Base-by-base conservation (phyloP, 768 basidiomycete species). In the Gymnopilus dilepis region DNA sequence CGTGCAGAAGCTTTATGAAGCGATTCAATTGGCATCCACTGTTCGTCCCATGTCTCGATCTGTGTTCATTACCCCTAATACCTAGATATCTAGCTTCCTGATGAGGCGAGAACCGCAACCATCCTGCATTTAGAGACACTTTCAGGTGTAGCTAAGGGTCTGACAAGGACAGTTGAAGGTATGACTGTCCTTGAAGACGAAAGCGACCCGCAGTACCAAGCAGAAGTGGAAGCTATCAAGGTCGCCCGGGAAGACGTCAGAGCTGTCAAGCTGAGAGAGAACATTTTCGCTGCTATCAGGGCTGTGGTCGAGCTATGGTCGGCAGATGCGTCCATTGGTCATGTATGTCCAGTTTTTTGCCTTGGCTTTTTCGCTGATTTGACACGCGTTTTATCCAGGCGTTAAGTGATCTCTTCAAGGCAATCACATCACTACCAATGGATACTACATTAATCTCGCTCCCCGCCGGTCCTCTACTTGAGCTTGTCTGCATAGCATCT, bases 111-210 rank as follows among this genome's bases (percentile, higher is more conserved):
- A 6, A 70, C 76, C 0, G 69, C 87, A 2, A 85, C 86, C 2
- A 85, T 93, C 21, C 81, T 88, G 13, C 89, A 95, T 60, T 81
- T 97, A 1, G 89, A 92, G 65, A 91, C 89, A 0, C 78, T 98
- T 13, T 84, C 93, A 0, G 96, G 94, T 9, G 86, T 95, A 26
- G 92, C 94, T 1, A 91, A 90, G 61, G 96, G 96, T 4, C 81
- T 98, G 6, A 94, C 96, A 0, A 85, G 90, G 13, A 85, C 85
- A 0, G 82, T 83, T 4, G 95, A 96, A 66, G 83, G 86, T 28
- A 71, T 90, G 47, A 77, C 60, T 83, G 40, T 87, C 30, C 78
- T 88, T 12, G 87, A 87, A 53, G 84, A 80, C 22, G 81, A 83
- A 19, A 81, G 79, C 11, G 79, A 84, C n/a, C 80, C 80, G n/a